A percentile compares a stretch with the other conserved stretches of the same genome.
These are phyloP conservation scores for Penicillium taxi DNA, from an alignment of 495 filamentous ascomycete species.

Conservation along the genomic window DNA sequence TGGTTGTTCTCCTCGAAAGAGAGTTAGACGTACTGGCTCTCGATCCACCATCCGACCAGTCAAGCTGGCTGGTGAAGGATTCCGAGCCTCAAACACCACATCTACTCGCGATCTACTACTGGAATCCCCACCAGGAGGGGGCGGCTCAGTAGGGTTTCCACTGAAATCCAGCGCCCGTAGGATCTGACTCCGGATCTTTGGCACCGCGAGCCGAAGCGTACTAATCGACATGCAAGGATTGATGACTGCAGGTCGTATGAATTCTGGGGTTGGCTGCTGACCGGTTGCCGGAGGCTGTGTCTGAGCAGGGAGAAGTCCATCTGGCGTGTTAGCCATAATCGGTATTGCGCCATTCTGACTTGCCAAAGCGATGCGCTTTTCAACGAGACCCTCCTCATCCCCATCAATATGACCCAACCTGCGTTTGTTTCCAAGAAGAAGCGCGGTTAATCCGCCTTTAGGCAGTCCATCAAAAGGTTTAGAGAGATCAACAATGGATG, in stretches of 20 bases:
- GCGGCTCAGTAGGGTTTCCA: conserved; percentile 40
- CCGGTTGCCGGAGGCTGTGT: conserved; percentile 47
- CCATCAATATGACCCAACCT: conserved; percentile 61
- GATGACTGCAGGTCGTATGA: conserved; percentile 76
- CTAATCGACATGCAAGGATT: conserved; percentile 73
- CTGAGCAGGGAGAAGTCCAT: conserved; percentile 65
- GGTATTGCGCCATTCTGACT: conserved; percentile 59
- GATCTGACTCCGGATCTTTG: conserved; percentile 76
- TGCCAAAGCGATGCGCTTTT: conserved; percentile 51
- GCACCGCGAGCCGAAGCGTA: conserved; percentile 82
- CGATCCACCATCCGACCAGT: conserved; percentile 52
- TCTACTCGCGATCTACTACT: conserved; percentile 50
- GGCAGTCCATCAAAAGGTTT: conserved; percentile 93
- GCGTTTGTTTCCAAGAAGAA: conserved; percentile 89
- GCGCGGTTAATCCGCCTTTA: conserved; percentile 73
- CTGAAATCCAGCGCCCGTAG: conserved; percentile 43
- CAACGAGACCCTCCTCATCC: conserved; percentile 58
- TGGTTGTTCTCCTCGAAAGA: conserved; percentile 71
- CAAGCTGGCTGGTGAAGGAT: conserved; percentile 51
- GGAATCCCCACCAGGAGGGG: conserved; percentile 41
- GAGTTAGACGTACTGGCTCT: conserved; percentile 75
- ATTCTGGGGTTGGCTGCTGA: conserved; percentile 69
- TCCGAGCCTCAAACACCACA: conserved; percentile 65
- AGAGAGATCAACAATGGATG: conserved; percentile 81
- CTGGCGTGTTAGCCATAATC: conserved; percentile 65